Conservation (phyloP, 2,329 filamentous ascomycete species). For the Botrytis fabae region DNA sequence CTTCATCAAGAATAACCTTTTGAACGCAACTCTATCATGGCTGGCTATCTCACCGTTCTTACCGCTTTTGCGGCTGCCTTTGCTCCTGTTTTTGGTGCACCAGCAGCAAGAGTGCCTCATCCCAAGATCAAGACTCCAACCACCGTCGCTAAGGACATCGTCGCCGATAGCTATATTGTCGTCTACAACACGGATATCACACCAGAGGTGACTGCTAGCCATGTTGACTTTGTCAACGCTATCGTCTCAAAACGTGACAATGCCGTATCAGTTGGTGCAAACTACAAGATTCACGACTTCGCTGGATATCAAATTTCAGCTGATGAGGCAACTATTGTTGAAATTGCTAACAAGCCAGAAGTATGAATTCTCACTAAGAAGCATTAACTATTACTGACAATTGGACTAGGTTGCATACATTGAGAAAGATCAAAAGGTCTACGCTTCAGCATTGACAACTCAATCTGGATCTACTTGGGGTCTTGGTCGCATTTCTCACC, state of each 20-base stretch:
- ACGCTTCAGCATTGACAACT: slow-evolving; percentile 37
- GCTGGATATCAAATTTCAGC: slow-evolving; percentile 37
- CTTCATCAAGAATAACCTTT: neutral
- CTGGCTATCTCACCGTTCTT: slow-evolving; percentile 34
- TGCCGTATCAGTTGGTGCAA: slow-evolving; percentile 40
- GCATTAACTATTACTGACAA: neutral
- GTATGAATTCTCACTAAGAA: slow-evolving; percentile 23
- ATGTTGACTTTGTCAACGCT: slow-evolving; percentile 50
- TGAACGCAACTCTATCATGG: slow-evolving; percentile 29
- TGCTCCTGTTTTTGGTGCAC: slow-evolving; percentile 35
- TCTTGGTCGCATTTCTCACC: slow-evolving; percentile 41
- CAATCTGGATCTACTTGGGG: slow-evolving; percentile 39
- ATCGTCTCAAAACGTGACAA: slow-evolving; percentile 58
- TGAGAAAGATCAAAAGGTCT: slow-evolving; percentile 37
- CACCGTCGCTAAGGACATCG: slow-evolving; percentile 48
- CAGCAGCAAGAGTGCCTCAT: slow-evolving; percentile 22
- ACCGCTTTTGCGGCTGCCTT: slow-evolving; percentile 37
- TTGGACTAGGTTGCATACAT: slow-evolving; percentile 36
- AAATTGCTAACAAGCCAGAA: slow-evolving; percentile 37
- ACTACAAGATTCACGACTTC: slow-evolving; percentile 33
- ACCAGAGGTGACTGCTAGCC: slow-evolving; percentile 50
- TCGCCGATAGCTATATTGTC: slow-evolving; percentile 62
- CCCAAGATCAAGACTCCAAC: slow-evolving; percentile 45
- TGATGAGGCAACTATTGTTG: slow-evolving; percentile 34
- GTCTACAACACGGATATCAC: slow-evolving; percentile 60